Evolutionary conservation across 2,329 filamentous ascomycete species (phyloP), one percentile per base, ranked within the genome.

Genomic region (Claviceps pusilla): DNA sequence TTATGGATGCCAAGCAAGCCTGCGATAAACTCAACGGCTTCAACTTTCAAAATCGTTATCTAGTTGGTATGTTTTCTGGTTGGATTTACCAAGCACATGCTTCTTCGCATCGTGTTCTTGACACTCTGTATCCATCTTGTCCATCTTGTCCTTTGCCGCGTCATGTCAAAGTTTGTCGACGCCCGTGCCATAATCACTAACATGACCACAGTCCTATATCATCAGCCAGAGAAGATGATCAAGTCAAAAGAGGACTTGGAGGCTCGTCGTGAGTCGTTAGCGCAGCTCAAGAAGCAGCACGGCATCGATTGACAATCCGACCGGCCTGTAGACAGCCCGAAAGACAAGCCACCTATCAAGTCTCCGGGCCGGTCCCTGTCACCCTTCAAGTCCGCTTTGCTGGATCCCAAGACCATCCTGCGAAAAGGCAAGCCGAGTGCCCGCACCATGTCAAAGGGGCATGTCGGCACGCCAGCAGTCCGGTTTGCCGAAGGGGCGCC

Each of bases 11-110:
- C 62, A 98, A 98, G 77, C 85, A 89, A 74, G 93, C 93, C 68
- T 97, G 93, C 79, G 93, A 98, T 78, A 96, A 97, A 77, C 79
- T 98, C 71, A 98, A 98, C 78, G 93, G 93, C 69, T 98, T 95
- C 83, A 98, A 98, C 77, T 98, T 98, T 73, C 93, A 98, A 77
- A 95, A 91, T 75, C 87, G 93, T 70, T 98, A 98, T 74, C 87
- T 98, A 64, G 93, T 98, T 67, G 89, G 89, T 94, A 81, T 58
- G 88, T 51, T 24, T 47, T 12, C 29, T 39, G 31, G 24, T 4
- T 14, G 28, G 14, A 14, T 35, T 54, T 54, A 28, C 42, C 50
- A 12, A 48, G 42, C 35, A 16, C 50, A 55, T 53, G 55, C 59
- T 57, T 45, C 53, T 9, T 19, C 29, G 45, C 28, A 50, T 52